Base-by-base conservation (phyloP, 192 early-diverging fungal genomes). In the Backusella sp. region DNA sequence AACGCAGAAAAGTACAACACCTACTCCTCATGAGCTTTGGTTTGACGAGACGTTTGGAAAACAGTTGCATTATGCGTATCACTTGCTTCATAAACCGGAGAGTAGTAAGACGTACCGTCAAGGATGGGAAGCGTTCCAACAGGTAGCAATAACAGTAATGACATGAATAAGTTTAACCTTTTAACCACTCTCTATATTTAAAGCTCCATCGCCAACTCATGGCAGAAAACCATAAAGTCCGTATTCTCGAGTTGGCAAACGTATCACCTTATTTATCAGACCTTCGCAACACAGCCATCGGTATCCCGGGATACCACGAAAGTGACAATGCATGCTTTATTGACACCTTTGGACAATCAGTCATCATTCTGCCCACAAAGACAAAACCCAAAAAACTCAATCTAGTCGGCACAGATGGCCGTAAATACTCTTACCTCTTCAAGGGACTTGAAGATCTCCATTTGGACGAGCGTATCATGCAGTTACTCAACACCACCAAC, bases 381-480 rank as follows among this genome's bases (percentile, higher is more conserved):
- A 98, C 96, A 1, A 93, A 96, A 65, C 97, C 97, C 9, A 98
- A 97, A 76, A 94, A 94, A 66, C 75, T 98, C 26, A 77, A 82
- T 12, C 70, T 98, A 35, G 37, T 84, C 7, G 86, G 85, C 9
- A 78, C 87, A 35, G 82, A 93, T 74, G 90, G 92, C 23, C 49
- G 72, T 17, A 73, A 79, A 23, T 86, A 93, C 83, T 72, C 89
- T 21, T 99, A 93, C 67, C 83, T 99, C 3, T 89, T 99, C 35
- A 99, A 99, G 77, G 97, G 97, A 2, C 82, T 90, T 41, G 97
- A 99, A 81, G 95, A 98, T 83, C 77, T 97, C 67, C 94, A 96
- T 78, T 79, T 97, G 49, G 97, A 99, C 75, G 95, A 98, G 76
- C 86, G 95, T 41, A 90, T 96, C 7, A 96, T 97, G 89, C 96